These are phyloP conservation scores for Suillus weaverae DNA, from an alignment of 768 basidiomycete genomes.

Conservation along the genomic window DNA sequence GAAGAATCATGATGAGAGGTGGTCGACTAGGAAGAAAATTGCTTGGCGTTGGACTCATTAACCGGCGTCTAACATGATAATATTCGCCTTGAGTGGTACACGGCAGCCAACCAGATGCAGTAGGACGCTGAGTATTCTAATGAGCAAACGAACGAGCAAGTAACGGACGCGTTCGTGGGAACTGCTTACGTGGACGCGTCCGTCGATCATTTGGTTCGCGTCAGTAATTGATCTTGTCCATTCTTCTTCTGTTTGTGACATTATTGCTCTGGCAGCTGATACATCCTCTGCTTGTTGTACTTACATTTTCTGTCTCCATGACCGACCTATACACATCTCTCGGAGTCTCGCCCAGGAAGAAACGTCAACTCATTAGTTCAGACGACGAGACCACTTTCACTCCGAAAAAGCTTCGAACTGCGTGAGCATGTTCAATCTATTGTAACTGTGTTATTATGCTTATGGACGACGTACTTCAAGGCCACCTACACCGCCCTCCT, in stretches of 20 bases:
- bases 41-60: neutral
- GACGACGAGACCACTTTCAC: constrained; percentile 57
- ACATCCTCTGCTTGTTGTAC: constrained; percentile 9
- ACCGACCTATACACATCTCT: constrained; percentile 63
- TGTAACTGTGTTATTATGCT: constrained; percentile 1
- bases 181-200: constrained; percentile 34
- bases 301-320: constrained; percentile 36
- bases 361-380: constrained; percentile 51
- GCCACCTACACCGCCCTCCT: constrained; percentile 59
- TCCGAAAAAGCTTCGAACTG: constrained; percentile 66
- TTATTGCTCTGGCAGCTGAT: constrained; percentile 12
- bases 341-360: constrained; percentile 68
- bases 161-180: constrained; percentile 25
- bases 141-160: neutral
- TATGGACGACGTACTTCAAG: constrained; percentile 30
- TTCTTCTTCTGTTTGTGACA: constrained; percentile 20
- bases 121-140: neutral
- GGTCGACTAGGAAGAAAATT: neutral
- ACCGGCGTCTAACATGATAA: no score
- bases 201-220: constrained; percentile 22
- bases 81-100: neutral
- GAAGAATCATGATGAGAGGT: neutral
- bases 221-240: constrained; percentile 10
- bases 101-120: neutral
- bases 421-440: constrained; percentile 38